Evolutionary conservation across 495 filamentous ascomycete species (phyloP), one percentile per base, ranked within the genome.

Genomic region (Annulohypoxylon stygium): DNA sequence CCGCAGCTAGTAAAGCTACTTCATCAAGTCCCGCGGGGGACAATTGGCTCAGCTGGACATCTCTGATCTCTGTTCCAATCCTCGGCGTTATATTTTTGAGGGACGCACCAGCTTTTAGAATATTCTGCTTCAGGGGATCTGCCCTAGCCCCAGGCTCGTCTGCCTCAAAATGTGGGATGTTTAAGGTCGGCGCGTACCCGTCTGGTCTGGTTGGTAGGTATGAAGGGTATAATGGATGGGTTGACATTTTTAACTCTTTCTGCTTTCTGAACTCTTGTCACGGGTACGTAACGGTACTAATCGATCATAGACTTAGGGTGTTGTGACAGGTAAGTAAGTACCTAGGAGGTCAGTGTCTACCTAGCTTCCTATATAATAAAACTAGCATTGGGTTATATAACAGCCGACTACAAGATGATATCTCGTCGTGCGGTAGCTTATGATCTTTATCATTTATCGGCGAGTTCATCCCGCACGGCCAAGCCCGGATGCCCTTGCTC

Each of bases 41-140:
- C 14, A 86, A 68, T 20, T 80, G 59, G 57, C 70, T 81, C 9
- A 86, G 73, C 62, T 86, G 84, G 25, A 85, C 65, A 20, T 81
- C 84, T 57, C 79, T 71, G 34, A 85, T 61, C 70, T 86, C 82
- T 2, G 83, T 84, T 30, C 83, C 83, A 47, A 86, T 54, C 14
- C 80, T 79, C 37, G 82, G 81, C 12, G 83, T 85, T 63, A 64
- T 82, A 51, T 50, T 72, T 50, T 33, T 69, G 43, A 59, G 36
- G 2, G 23, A 71, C 4, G 70, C 72, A 34, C 69, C 76, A 10
- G 50, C 68, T 50, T 60, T 58, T 20, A 75, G 58, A 18, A 76
- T 69, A 12, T 48, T 33, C 7, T 53, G 64, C 20, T 71, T 71
- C 8, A 33, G 18, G 48, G 74, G 70, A 36, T 78, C 74, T 4